Conservation (phyloP, 805 yeast genomes). For the Ogataea haglerorum region DNA sequence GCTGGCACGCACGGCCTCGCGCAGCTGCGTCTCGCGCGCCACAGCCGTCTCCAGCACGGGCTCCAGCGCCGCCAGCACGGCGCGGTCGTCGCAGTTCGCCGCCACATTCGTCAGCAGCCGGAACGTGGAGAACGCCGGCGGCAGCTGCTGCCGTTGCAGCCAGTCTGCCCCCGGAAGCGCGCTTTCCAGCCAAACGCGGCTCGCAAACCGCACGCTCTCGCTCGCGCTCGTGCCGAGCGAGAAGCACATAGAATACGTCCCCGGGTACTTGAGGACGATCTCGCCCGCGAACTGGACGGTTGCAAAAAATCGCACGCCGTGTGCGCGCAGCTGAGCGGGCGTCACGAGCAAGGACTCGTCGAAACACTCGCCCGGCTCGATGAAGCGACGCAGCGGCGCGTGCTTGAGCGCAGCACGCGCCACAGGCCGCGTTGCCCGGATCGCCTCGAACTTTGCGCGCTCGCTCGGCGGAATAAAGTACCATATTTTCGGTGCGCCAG, state of each 20-base stretch:
- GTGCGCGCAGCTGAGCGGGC: constrained; percentile 43
- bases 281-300: constrained; percentile 63
- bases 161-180: constrained; percentile 50
- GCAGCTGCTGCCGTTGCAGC: constrained; percentile 43
- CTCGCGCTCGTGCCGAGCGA: constrained; percentile 55
- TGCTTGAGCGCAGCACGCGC: constrained; percentile 25
- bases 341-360: constrained; percentile 48
- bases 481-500: constrained; percentile 58
- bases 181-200: constrained; percentile 51
- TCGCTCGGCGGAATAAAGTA: constrained; percentile 59
- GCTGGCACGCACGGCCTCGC: constrained; percentile 37
- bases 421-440: constrained; percentile 25
- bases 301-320: constrained; percentile 47
- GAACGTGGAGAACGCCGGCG: constrained; percentile 53
- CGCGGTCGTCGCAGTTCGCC: constrained; percentile 39
- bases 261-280: constrained; percentile 54
- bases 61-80: constrained; percentile 33
- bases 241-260: constrained; percentile 46
- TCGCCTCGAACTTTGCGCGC: constrained; percentile 47
- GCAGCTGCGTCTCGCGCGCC: constrained; percentile 40
- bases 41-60: constrained; percentile 35
- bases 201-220: constrained; percentile 57
- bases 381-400: constrained; percentile 26
- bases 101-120: constrained; percentile 47
- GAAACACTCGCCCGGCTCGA: constrained; percentile 18